phyloP scores from a whole-genome alignment of 495 filamentous ascomycete species.

The Aspergillus conjunctus region DNA sequence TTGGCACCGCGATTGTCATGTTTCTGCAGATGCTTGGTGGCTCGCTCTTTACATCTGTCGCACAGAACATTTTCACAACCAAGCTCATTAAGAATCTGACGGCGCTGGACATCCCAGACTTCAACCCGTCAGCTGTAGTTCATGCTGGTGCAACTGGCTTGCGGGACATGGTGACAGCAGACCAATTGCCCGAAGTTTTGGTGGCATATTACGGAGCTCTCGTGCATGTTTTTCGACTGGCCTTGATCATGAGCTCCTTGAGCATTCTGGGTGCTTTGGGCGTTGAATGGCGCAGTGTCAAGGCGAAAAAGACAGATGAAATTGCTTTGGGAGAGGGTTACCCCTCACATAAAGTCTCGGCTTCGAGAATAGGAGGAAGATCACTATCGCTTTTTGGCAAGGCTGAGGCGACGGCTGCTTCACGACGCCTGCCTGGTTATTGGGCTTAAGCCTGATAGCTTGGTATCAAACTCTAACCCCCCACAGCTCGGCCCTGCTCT shows the following conservation, averaged over 20 bases:
- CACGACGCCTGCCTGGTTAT: no score
- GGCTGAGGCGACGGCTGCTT: no score
- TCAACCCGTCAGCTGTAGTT: neutral
- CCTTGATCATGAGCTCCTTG: neutral
- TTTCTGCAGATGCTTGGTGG: slow-evolving; percentile 69
- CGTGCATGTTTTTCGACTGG: neutral
- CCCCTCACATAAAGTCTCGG: no score
- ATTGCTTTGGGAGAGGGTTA: no score
- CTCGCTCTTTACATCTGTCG: slow-evolving; percentile 48
- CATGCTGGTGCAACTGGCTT: neutral
- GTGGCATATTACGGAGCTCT: neutral
- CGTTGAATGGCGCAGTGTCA: neutral
- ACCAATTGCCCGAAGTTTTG: neutral
- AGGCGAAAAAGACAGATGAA: neutral
- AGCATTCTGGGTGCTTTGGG: neutral
- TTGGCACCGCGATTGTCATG: slow-evolving; percentile 65
- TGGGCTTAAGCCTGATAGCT: no score
- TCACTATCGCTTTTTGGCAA: no score
- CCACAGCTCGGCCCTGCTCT: no score
- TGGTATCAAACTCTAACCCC: no score
- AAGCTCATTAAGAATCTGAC: neutral
- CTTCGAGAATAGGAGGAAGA: no score
- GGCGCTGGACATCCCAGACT: neutral
- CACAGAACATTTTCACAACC: slow-evolving; percentile 16
- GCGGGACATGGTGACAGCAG: neutral